Evolutionary conservation across 805 yeast species (phyloP), one percentile per base, ranked within the genome.

Genomic region (Sporopachydermia lactativora): DNA sequence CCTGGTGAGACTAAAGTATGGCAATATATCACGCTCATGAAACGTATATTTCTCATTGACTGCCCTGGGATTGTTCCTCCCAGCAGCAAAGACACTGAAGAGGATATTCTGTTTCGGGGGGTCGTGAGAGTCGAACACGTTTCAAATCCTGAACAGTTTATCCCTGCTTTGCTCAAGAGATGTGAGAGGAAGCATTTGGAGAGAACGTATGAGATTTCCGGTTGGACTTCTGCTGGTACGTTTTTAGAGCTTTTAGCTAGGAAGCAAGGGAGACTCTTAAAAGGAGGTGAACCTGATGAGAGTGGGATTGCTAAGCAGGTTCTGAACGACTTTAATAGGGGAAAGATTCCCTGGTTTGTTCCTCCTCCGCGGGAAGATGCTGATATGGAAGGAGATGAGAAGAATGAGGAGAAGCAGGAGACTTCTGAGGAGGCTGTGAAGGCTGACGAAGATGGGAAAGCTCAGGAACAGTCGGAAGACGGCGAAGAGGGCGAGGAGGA

Each of bases 11-110:
- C 98, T 28, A 89, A 89, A 62, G 96, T 89, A 37, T 89, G 98
- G 98, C 98, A 89, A 67, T 89, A 89, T 65, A 88, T 89, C 53
- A 88, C 98, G 3, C 68, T 89, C 52, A 89, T 92, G 96, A 89
- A 89, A 69, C 74, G 89, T 49, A 89, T 89, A 40, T 89, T 88
- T 62, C 66, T 89, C 52, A 92, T 89, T 53, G 98, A 89, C 64
- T 92, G 98, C 68, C 98, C 98, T 2, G 98, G 98, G 63, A 89
- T 89, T 55, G 98, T 89, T 15, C 98, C 98, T 5, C 98, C 98
- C 18, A 81, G 94, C 14, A 58, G 77, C 18, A 85, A 78, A 53
- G 98, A 92, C 58, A 62, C 89, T 1, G 94, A 85, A 57, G 77
- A 95, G 18, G 97, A 89, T 60, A 85, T 89, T 52, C 60, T 89